Base-by-base conservation (phyloP, 371 early-diverging fungal species). In the Cokeromyces recurvatus region DNA sequence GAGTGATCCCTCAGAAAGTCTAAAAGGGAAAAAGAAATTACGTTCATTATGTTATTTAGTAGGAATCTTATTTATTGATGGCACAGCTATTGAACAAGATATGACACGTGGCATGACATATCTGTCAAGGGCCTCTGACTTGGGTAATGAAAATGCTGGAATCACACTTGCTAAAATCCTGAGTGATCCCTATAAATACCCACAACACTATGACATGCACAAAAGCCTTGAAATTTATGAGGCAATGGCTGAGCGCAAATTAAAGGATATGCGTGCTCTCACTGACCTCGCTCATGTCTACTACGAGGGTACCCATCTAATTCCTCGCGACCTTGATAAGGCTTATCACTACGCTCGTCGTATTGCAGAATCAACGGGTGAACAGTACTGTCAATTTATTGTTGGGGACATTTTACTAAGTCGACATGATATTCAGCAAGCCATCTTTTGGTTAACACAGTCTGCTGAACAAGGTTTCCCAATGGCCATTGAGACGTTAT, bases 341-440 rank as follows among this genome's bases (percentile, higher is more conserved):
- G 67, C 74, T 0, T 74, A 69, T 38, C 50, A 54, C 12, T 65
- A 67, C 45, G 74, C 74, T 2, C 64, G 68, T 14, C 53, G 56
- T 16, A 64, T 69, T 7, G 74, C 74, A 14, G 74, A 67, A 24
- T 48, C 42, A 25, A 51, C 47, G 2, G 74, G 74, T 6, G 74
- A 74, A 32, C 64, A 69, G 29, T 74, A 67, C 29, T 74, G 74
- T 37, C 74, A 74, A 40, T 74, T 65, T 38, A 74, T 74, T 42
- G 70, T 74, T 4, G 74, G 74, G 1, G 74, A 74, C 40, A 48
- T 61, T 1, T 38, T 69, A 15, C 43, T 74, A 5, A 48, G 59
- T 22, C 46, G 53, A 19, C 51, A 55, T n/a, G 68, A 69, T 52
- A 47, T 59, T 27, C 60, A 46, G 16, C 66, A 74, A 37, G 65